A percentile compares a stretch with the other conserved stretches of the same genome.
These are phyloP conservation scores for Rhodocollybia butyracea DNA, from an alignment of 768 basidiomycete species.

Conservation along the genomic window DNA sequence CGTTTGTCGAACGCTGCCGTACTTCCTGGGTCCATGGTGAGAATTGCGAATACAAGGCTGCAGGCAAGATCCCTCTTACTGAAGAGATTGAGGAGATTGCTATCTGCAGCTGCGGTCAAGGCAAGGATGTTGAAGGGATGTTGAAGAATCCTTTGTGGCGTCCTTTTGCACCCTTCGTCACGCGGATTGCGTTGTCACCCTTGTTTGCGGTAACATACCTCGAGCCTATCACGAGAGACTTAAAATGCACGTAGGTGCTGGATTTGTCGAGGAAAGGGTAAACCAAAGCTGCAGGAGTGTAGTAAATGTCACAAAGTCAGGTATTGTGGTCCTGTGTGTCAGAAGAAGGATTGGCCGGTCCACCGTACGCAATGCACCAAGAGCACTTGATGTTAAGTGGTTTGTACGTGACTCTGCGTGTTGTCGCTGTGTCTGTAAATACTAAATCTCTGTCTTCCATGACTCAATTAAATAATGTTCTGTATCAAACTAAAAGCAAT, in stretches of 20 bases:
- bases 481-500: too few relatives aligned
- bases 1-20: too few relatives aligned
- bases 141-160: constrained; percentile 21
- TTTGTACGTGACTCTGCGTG: too few relatives aligned
- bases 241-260: too few relatives aligned
- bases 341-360: too few relatives aligned
- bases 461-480: too few relatives aligned
- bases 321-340: too few relatives aligned
- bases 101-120: constrained; percentile 39
- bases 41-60: constrained; percentile 33
- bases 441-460: too few relatives aligned
- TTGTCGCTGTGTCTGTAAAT: too few relatives aligned
- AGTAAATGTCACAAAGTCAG: too few relatives aligned
- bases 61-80: constrained; percentile 26
- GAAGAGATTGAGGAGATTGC: constrained; percentile 26
- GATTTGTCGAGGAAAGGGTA: constrained; percentile 26
- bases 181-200: constrained; percentile 37
- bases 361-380: too few relatives aligned
- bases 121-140: constrained; percentile 29
- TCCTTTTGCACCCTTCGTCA: constrained; percentile 28
- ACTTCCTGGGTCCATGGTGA: constrained; percentile 33
- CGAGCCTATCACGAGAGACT: constrained; percentile 33
- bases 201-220: constrained; percentile 43
- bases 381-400: too few relatives aligned
- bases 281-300: constrained; percentile 24